Evolutionary conservation across 2,329 filamentous ascomycete species (phyloP), one percentile per base, ranked within the genome.

Genomic region (Ophiosphaerella narmari): DNA sequence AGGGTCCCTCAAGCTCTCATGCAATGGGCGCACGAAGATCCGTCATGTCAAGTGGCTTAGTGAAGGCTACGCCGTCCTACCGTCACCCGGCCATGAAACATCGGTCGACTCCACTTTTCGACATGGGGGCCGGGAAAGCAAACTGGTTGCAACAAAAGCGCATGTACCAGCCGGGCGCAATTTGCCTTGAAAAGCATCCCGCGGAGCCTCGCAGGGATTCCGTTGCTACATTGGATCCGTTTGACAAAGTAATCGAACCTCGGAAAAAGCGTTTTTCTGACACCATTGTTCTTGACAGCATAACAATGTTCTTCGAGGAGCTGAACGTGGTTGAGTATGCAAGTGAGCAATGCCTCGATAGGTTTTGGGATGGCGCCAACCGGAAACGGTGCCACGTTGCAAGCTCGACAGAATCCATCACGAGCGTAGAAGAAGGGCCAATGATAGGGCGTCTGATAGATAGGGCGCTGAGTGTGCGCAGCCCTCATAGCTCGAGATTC

Each of bases 91-190:
- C 5, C 26, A 9, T 29, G 26, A 29, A 5, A 29, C 7, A 2
- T 29, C 7, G 26, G 7, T 29, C 26, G 11, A 29, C 11, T 3
- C 6, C 11, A 8, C 11, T 29, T 8, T 3, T 6, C 11, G 26
- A 29, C 26, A 9, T 8, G 33, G n/a, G 26, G 37, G 39, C 47
- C 48, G 48, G 6, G 26, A 29, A 11, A 11, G 11, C 26, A 29
- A 29, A 11, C 11, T 29, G 26, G 26, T 8, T 29, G 26, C 26
- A 6, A 29, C 7, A 29, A 6, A 8, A 29, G 48, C 55, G 35
- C 39, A 48, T 73, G 12, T 78, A 78, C 59, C 50, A 76, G 21
- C 73, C 75, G 32, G 76, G 76, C 8, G 71, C 72, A 1, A 77
- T 78, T 42, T 66, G 66, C 46, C 60, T 78, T n/a, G 71, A 70